Evolutionary conservation across 1,284 basidiomycete genomes (phyloP).

Genomic region (Fomitopsis betulina): DNA sequence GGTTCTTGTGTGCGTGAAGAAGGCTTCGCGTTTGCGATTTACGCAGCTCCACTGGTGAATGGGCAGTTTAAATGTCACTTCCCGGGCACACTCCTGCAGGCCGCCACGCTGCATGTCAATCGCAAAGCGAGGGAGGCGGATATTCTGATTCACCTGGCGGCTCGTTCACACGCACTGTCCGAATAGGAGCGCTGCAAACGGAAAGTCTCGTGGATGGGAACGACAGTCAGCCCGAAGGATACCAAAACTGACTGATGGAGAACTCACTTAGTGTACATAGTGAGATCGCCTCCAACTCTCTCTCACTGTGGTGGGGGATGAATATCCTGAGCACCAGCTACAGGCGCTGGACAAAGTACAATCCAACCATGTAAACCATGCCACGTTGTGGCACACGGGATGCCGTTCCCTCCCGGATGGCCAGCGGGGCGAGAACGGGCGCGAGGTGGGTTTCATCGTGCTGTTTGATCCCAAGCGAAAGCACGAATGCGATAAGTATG

Average conservation of each 20-base stretch:
- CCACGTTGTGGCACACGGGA: neutral
- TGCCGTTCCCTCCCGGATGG: neutral
- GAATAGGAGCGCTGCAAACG: neutral
- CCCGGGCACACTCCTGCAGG: neutral
- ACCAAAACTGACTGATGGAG: neutral
- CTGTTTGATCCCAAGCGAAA: too few species aligned
- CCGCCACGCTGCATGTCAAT: neutral
- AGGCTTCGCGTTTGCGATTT: neutral
- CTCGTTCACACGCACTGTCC: neutral
- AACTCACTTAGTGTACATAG: too few species aligned
- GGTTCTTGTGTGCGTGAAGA: too few species aligned
- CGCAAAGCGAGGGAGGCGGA: neutral
- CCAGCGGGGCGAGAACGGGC: too few species aligned
- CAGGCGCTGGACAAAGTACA: too few species aligned
- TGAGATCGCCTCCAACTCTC: too few species aligned
- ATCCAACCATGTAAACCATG: too few species aligned
- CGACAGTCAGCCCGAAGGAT: neutral
- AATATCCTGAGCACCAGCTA: neutral
- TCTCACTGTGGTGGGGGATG: too few species aligned
- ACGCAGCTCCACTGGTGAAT: neutral
- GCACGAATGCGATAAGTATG: neutral
- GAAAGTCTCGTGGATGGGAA: neutral
- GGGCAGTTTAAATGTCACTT: neutral
- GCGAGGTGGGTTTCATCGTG: neutral
- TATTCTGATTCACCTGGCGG: neutral